phyloP scores from a whole-genome alignment of 1,284 basidiomycete species.

The Moniliophthora roreri region DNA sequence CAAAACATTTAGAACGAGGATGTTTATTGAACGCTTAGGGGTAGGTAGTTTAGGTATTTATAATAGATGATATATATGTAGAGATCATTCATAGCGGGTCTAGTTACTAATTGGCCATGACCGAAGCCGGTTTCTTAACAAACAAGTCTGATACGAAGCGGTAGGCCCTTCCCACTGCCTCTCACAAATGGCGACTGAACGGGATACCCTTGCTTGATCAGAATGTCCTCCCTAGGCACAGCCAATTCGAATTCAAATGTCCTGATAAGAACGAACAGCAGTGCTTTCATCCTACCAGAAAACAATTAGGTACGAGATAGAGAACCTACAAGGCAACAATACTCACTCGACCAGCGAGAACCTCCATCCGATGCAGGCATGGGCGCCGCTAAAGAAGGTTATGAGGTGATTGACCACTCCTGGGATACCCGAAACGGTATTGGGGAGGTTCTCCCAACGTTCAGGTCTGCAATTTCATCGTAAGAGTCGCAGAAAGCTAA shows the following conservation, averaged over 20 bases:
- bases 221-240: constrained; percentile 24
- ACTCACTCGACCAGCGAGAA: not conserved
- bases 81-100: no score
- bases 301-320: not conserved
- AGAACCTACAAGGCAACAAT: no score
- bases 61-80: no score
- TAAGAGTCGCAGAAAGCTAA: not conserved
- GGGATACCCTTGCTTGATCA: constrained; percentile 16
- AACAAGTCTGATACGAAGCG: no score
- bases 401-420: not conserved
- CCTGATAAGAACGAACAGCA: constrained; percentile 43
- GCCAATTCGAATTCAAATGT: constrained; percentile 38
- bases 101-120: no score
- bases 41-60: no score
- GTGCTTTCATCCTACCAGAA: constrained; percentile 35
- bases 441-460: constrained; percentile 39
- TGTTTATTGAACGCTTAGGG: no score
- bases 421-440: constrained; percentile 11
- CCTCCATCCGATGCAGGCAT: not conserved
- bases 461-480: constrained; percentile 31
- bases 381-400: not conserved
- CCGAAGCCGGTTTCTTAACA: no score
- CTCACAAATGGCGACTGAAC: no score
- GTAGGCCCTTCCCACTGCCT: no score
- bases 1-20: no score